Conservation (phyloP, 352 stramenopile genomes). For the Globisporangium alternatum region DNA sequence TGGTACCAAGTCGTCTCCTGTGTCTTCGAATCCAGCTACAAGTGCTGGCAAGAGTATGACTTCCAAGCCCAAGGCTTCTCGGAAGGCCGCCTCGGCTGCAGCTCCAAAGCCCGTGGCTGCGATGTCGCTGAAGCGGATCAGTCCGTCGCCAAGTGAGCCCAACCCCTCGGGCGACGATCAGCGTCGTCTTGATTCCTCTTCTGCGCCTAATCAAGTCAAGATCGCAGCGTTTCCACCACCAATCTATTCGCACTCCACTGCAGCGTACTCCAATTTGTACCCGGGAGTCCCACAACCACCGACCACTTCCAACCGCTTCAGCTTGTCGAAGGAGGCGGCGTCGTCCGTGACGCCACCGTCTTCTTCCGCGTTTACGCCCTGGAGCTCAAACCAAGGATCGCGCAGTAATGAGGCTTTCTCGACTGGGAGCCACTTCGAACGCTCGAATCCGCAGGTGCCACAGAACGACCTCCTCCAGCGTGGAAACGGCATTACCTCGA, state of each 20-base stretch:
- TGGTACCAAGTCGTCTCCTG: background rate
- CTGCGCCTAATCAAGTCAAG: background rate
- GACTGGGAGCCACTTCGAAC: background rate
- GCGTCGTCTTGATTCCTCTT: background rate
- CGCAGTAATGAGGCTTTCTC: background rate
- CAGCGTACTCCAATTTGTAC: background rate
- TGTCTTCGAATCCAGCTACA: background rate
- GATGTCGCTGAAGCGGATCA: constrained; percentile 9
- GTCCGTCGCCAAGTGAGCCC: background rate
- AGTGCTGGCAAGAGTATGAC: background rate
- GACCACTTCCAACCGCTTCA: background rate
- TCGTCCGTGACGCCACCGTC: background rate
- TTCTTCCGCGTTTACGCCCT: background rate
- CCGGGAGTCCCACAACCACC: background rate
- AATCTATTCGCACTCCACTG: background rate
- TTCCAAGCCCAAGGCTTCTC: background rate
- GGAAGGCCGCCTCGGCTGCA: background rate
- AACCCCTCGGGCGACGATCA: background rate
- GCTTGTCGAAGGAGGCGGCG: background rate
- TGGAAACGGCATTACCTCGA: background rate
- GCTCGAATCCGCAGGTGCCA: background rate
- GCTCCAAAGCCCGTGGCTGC: background rate
- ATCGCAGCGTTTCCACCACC: background rate
- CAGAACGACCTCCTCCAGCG: background rate
- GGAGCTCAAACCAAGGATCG: background rate